Evolutionary conservation across 306 rosid species (phyloP), one percentile per base, ranked within the genome.

Genomic region (Urtica urens): DNA sequence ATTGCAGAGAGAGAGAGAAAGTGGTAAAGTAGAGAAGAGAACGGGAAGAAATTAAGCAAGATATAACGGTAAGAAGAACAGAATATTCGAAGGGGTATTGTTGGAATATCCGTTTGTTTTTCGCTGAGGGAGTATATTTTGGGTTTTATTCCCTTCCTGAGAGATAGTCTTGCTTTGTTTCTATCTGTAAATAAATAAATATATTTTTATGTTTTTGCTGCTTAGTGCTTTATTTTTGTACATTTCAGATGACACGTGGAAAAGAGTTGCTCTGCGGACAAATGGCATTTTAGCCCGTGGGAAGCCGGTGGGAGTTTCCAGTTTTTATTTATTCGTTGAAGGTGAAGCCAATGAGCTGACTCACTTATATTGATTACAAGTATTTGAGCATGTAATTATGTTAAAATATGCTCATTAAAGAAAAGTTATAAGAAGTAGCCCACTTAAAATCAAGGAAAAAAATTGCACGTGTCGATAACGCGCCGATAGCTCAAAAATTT

Each of bases 31-130:
- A 38, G n/a, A 28, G 37, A 5, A 30, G 38, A 14, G 19, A 60
- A 14, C 46, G 16, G 14, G 23, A 22, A 40, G 29, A 42, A 13
- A 44, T 29, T 5, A 48, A 19, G 38, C 1, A 6, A 47, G 55
- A 69, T 74, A 79, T 78, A 82, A 74, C 77, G 74, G 78, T 46
- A 11, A 62, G 62, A 11, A 62, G 62, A 43, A 55, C 28, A 49
- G 94, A 83, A 83, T 83, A 83, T 83, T 83, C 94, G 78, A 62
- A 28, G 75, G 81, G 81, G 63, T 53, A 71, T 57, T 51, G 66
- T 58, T 74, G 86, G 94, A 77, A 83, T 83, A 83, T 83, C 83
- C 94, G 46, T 47, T 74, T 21, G 56, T 63, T 72, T 59, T n/a
- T 6, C 0, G n/a, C n/a, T n/a, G n/a, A n/a, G 27, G 39, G 65